Evolutionary conservation across 495 filamentous ascomycete species (phyloP).

Genomic region (Delitschia confertaspora): DNA sequence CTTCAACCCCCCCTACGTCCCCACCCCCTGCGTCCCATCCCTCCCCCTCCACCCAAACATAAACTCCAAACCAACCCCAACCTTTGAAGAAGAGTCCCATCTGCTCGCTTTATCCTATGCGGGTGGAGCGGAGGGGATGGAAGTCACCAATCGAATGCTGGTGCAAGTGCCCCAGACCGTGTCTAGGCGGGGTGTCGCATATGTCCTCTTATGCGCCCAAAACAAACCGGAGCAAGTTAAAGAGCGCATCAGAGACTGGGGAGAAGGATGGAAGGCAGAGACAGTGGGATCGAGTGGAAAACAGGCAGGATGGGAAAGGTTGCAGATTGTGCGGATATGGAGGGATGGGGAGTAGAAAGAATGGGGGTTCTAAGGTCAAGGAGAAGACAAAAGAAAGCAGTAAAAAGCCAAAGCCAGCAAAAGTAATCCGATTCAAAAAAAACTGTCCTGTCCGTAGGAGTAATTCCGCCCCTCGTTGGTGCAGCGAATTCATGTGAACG

Average conservation of each 20-base stretch:
- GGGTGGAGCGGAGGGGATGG: constrained; percentile 85
- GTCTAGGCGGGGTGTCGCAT: constrained; percentile 65
- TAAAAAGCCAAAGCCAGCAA: no score
- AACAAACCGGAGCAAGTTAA: constrained; percentile 74
- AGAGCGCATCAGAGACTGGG: constrained; percentile 49
- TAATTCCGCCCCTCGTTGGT: no score
- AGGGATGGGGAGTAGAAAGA: no score
- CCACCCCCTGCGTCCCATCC: constrained; percentile 60
- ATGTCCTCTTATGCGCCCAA: constrained; percentile 80
- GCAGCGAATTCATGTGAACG: no score
- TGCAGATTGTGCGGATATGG: constrained; percentile 76
- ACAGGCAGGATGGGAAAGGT: constrained; percentile 84
- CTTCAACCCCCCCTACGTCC: constrained; percentile 97
- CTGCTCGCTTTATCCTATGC: constrained; percentile 82
- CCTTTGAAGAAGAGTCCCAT: constrained; percentile 64
- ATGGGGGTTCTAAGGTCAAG: not conserved
- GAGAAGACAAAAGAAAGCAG: no score
- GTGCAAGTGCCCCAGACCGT: constrained; percentile 55
- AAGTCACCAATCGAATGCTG: constrained; percentile 72
- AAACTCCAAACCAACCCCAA: constrained; percentile 28
- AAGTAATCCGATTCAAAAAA: no score
- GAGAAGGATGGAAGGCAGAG: constrained; percentile 58
- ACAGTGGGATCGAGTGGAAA: constrained; percentile 77
- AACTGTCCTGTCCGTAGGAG: no score
- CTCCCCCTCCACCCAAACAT: constrained; percentile 31